Base-by-base conservation (phyloP, 805 yeast species). In the Candida ficus region DNA sequence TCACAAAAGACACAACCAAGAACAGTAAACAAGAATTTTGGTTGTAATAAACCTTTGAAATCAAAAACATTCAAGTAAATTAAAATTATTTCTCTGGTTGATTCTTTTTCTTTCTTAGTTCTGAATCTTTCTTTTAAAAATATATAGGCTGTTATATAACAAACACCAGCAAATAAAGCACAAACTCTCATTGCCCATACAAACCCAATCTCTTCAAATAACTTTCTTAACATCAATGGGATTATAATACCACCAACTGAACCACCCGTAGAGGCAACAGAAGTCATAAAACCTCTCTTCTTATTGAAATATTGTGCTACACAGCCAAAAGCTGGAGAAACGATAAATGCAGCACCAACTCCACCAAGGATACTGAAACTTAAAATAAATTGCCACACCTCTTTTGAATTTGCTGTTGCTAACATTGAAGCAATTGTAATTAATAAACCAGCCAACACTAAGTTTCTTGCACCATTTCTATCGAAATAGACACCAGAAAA, bases 281-380 rank as follows among this genome's bases (percentile, higher is more conserved):
- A 74, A 11, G 62, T 58, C 19, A 78, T 81, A 39, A 67, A 59
- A 3, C 83, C 88, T 52, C 87, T 65, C 46, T 64, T 75, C 34
- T 57, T 64, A 38, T 68, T 63, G 53, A 81, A 82, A 75, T 83
- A 82, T 47, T 81, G 88, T 21, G 79, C 73, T 8, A 80, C 66
- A 12, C 75, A 76, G 12, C 83, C 75, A 7, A 80, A 60, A 29
- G 76, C 57, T 1, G 87, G 86, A 18, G 78, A 68, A 56, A 76
- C 63, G 22, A 78, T 61, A 17, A 78, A 56, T 2, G 82, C 82
- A 37, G 70, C 68, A 0, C 84, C 86, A 13, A 76, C 43, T 4
- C 87, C 88, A 23, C 70, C 57, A 17, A 70, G 54, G 0, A 81
- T 43, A 3, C 78, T 71, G 50, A 78, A 78, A 27, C 81, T 63